A percentile compares a stretch with the other conserved stretches of the same genome.
Conservation (phyloP, 331 rosid species). For the Malus hybrid region DNA sequence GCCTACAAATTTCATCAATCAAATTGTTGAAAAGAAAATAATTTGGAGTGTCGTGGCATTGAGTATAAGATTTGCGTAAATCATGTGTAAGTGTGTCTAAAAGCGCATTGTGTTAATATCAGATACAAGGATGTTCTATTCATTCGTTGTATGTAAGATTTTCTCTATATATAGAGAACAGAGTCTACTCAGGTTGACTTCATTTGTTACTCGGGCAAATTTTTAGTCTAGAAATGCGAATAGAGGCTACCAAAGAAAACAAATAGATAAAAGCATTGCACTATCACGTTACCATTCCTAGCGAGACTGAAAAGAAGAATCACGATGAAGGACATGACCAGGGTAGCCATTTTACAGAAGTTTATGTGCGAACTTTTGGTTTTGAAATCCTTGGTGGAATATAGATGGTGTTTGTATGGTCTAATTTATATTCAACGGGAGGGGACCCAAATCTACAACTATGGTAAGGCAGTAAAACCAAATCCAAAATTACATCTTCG, state of each 20-base stretch:
- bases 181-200: not conserved
- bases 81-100: no score
- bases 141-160: not conserved
- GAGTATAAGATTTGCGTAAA: no score
- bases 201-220: not conserved
- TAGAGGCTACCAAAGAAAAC: not conserved
- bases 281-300: constrained; percentile 13
- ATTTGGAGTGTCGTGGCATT: no score
- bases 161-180: not conserved
- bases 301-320: constrained; percentile 16
- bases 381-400: not conserved
- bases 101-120: no score
- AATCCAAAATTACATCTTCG: not conserved
- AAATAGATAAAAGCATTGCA: not conserved
- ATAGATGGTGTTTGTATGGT: not conserved
- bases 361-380: not conserved
- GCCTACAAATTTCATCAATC: constrained; percentile 20
- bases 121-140: not conserved
- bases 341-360: not conserved
- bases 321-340: constrained; percentile 9
- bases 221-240: not conserved
- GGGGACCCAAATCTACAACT: no score
- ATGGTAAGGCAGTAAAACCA: not conserved
- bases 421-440: not conserved
- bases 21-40: no score